These are phyloP conservation scores for Thelonectria discophora DNA, from an alignment of 2,329 filamentous ascomycete species.

Conservation along the genomic window DNA sequence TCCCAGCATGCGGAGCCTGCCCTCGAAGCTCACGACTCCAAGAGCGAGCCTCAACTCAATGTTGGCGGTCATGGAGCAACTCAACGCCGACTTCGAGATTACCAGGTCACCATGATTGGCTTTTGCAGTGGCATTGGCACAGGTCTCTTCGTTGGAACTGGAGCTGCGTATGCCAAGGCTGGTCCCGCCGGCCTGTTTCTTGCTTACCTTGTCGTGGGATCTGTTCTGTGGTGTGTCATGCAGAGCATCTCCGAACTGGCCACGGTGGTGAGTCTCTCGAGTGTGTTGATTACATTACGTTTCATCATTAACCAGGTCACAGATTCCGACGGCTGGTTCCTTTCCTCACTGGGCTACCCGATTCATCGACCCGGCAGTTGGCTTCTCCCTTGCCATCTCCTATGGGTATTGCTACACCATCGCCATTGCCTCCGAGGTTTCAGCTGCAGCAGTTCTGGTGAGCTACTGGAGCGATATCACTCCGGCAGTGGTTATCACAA, in stretches of 20 bases:
- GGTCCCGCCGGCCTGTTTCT: constrained; percentile 38
- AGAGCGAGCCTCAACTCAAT: constrained; percentile 35
- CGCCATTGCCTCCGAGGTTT: constrained; percentile 36
- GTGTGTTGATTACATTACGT: rapidly evolving
- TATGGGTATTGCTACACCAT: constrained; percentile 41
- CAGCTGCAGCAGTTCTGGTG: constrained; percentile 35
- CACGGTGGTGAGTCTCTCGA: constrained; percentile 29
- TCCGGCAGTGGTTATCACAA: constrained; percentile 53
- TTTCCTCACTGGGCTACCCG: constrained; percentile 41
- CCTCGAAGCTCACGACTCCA: constrained; percentile 1
- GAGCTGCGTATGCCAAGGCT: constrained; percentile 37
- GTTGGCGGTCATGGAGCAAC: constrained; percentile 36
- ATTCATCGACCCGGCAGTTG: constrained; percentile 38
- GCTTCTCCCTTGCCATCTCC: constrained; percentile 36
- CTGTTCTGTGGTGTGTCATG: constrained; percentile 40
- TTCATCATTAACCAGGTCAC: background rate
- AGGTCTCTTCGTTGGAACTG: constrained; percentile 37
- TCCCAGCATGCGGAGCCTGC: background rate
- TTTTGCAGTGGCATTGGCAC: constrained; percentile 39
- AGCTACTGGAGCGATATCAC: constrained; percentile 38
- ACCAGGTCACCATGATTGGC: constrained; percentile 40
- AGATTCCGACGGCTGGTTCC: constrained; percentile 39
- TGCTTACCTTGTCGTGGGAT: constrained; percentile 34
- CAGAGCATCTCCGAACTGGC: constrained; percentile 40
- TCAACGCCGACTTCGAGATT: constrained; percentile 34